phyloP scores from a whole-genome alignment of 345 rosid genomes.

The Gossypium herbaceum region DNA sequence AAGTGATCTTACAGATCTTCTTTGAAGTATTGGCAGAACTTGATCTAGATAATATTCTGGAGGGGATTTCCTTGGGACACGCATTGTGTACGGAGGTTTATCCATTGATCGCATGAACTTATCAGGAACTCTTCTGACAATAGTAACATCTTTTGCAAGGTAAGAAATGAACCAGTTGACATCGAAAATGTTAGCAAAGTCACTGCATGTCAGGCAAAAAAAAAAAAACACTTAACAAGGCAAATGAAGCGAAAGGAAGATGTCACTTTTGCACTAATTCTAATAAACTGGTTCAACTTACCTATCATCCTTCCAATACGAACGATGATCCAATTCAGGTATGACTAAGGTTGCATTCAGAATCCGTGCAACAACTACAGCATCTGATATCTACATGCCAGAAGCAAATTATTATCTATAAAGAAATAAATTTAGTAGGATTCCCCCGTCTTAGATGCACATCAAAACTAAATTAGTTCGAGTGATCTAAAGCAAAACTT shows the following conservation, averaged over 20 bases:
- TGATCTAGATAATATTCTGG: slow-evolving; percentile 95
- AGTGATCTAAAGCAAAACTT: slow-evolving; percentile 9
- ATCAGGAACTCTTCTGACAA: slow-evolving; percentile 93
- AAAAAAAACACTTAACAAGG: not conserved
- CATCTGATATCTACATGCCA: slow-evolving; percentile 76
- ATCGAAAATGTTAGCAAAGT: slow-evolving; percentile 84
- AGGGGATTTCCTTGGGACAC: slow-evolving; percentile 93
- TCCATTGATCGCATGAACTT: slow-evolving; percentile 93
- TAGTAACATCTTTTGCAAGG: slow-evolving; percentile 86
- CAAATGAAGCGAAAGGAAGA: not conserved
- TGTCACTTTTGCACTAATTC: not conserved
- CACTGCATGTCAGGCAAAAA: slow-evolving; percentile 51
- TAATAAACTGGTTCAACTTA: slow-evolving; percentile 21
- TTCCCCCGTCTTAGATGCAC: not conserved
- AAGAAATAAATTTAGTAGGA: not conserved
- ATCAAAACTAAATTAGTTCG: not conserved
- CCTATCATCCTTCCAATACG: slow-evolving; percentile 98
- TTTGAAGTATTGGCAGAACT: slow-evolving; percentile 76
- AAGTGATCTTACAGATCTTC: slow-evolving; percentile 43
- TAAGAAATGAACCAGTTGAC: slow-evolving; percentile 86
- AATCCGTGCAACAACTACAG: slow-evolving; percentile 89
- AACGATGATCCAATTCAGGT: slow-evolving; percentile 94
- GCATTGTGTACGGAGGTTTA: slow-evolving; percentile 97
- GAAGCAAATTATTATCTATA: slow-evolving; percentile 17
- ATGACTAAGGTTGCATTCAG: slow-evolving; percentile 93